A percentile compares a stretch with the other conserved stretches of the same genome.
Evolutionary conservation across 2,329 filamentous ascomycete genomes (phyloP).

Genomic region (Podosphaera xanthii): DNA sequence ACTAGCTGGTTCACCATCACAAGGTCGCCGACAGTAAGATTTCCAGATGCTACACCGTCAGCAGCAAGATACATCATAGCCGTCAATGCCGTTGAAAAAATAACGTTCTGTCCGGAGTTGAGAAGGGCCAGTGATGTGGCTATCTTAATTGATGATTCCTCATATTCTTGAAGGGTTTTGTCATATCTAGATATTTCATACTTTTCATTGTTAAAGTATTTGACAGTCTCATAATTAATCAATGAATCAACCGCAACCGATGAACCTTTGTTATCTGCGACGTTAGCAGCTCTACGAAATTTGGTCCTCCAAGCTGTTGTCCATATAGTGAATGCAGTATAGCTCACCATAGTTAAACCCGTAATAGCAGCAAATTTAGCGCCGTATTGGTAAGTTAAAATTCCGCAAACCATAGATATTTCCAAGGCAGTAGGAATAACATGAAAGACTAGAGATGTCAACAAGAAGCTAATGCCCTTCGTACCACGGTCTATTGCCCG

Average conservation of each 20-base stretch:
- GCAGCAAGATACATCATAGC: constrained; percentile 97
- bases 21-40: constrained; percentile 76
- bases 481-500: constrained; percentile 89
- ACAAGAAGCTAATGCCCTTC: constrained; percentile 90
- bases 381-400: constrained; percentile 90
- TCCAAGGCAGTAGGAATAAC: constrained; percentile 83
- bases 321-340: constrained; percentile 88
- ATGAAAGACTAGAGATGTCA: constrained; percentile 97
- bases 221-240: constrained; percentile 98
- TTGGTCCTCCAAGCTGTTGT: constrained; percentile 96
- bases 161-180: constrained; percentile 62
- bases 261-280: constrained; percentile 84
- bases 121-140: constrained; percentile 80
- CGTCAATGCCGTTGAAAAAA: constrained; percentile 83
- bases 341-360: constrained; percentile 70
- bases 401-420: constrained; percentile 87
- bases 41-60: constrained; percentile 61
- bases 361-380: constrained; percentile 81
- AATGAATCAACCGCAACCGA: constrained; percentile 90
- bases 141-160: constrained; percentile 89
- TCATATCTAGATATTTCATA: constrained; percentile 87
- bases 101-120: constrained; percentile 89
- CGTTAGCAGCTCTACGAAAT: constrained; percentile 85
- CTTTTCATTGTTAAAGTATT: constrained; percentile 98
- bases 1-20: constrained; percentile 99